Evolutionary conservation across 208 protist species (phyloP).

Genomic region (Acanthamoeba lenticulata): DNA sequence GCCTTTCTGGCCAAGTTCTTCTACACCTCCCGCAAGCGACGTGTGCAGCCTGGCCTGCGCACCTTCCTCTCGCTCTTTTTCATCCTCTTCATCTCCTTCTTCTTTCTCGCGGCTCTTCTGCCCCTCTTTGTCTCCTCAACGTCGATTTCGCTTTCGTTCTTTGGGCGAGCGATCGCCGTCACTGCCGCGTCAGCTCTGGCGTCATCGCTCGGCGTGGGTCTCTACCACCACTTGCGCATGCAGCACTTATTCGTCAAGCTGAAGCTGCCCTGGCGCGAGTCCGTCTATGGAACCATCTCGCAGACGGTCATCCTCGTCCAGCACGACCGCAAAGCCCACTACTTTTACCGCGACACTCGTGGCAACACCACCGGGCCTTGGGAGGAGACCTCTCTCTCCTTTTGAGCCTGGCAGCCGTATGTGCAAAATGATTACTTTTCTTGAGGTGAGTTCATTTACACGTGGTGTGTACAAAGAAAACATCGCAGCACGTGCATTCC

Average conservation of each 20-base stretch:
- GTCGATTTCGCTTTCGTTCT: neutral
- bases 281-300: neutral
- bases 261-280: neutral
- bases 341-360: constrained; percentile 7
- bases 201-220: neutral
- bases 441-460: too few relatives aligned
- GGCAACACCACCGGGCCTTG: neutral
- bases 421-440: neutral
- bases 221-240: neutral
- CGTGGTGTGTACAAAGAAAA: neutral
- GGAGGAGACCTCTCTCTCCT: neutral
- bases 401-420: neutral
- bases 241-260: neutral
- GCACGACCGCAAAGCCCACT: neutral
- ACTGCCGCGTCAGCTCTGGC: neutral
- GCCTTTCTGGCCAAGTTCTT: neutral
- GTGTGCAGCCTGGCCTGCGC: neutral
- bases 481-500: too few relatives aligned
- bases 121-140: too few relatives aligned
- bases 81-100: neutral
- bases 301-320: constrained; percentile 6
- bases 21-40: neutral
- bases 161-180: neutral
- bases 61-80: neutral
- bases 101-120: neutral